These are phyloP conservation scores for Tricholoma furcatifolium DNA, from an alignment of 768 basidiomycete genomes.

Conservation along the genomic window DNA sequence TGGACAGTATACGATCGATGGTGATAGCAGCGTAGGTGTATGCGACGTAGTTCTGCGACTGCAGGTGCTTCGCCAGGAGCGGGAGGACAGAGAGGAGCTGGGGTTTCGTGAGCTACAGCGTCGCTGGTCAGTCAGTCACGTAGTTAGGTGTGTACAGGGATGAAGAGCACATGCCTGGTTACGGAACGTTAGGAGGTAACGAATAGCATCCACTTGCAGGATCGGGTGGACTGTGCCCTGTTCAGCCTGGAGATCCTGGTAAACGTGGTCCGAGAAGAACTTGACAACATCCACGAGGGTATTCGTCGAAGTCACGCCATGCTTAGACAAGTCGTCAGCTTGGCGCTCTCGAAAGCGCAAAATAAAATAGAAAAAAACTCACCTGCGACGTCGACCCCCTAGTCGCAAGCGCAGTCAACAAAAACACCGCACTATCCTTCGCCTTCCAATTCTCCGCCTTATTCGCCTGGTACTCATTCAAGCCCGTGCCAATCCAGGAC, in stretches of 20 bases:
- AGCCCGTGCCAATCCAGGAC: conserved; percentile 76
- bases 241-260: conserved; percentile 75
- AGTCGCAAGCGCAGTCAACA: conserved; percentile 92
- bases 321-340: conserved; percentile 39
- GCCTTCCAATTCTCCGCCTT: conserved; percentile 73
- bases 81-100: conserved; percentile 93
- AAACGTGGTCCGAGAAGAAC: conserved; percentile 93
- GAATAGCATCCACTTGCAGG: conserved; percentile 93
- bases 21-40: conserved; percentile 97
- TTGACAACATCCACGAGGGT: conserved; percentile 90
- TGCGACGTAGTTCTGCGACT: conserved; percentile 84
- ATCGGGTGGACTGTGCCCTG: conserved; percentile 78
- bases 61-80: conserved; percentile 77
- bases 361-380: conserved; percentile 17
- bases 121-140: neutral
- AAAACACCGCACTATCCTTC: conserved; percentile 91
- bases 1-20: conserved; percentile 93
- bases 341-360: neutral
- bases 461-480: conserved; percentile 67
- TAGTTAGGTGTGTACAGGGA: neutral
- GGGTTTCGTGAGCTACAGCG: conserved; percentile 77
- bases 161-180: conserved; percentile 64
- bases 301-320: conserved; percentile 93
- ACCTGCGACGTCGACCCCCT: conserved; percentile 86
- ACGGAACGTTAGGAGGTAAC: conserved; percentile 93